A percentile compares a stretch with the other conserved stretches of the same genome.
These are phyloP conservation scores for Staphylotrichum tortipilum DNA, from an alignment of 495 filamentous ascomycete species.

Conservation along the genomic window DNA sequence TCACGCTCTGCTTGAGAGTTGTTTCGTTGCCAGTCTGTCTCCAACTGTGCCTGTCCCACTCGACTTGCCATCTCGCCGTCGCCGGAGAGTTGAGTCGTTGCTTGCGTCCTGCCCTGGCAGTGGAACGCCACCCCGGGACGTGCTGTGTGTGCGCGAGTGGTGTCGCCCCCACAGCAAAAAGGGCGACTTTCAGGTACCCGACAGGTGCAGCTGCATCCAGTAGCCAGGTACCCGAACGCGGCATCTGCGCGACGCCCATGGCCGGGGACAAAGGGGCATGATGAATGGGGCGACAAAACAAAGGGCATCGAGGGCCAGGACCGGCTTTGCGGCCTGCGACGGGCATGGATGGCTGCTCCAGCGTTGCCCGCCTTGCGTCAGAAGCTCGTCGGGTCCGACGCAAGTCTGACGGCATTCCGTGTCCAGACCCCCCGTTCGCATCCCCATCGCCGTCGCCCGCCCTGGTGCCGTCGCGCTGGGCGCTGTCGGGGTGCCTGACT, in stretches of 20 bases:
- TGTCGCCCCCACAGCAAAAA: background rate
- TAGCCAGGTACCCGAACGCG: slow-evolving; percentile 13
- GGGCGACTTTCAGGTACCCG: slow-evolving; percentile 12
- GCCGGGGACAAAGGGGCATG: background rate
- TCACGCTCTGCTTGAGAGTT: too few relatives aligned
- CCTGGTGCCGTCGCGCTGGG: too few relatives aligned
- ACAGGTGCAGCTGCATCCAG: slow-evolving; percentile 11
- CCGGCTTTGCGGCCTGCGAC: background rate
- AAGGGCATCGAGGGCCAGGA: background rate
- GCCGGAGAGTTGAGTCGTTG: background rate
- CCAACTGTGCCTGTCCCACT: too few relatives aligned
- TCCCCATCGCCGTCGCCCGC: too few relatives aligned
- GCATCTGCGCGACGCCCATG: background rate
- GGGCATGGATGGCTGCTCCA: background rate
- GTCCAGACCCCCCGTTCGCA: too few relatives aligned
- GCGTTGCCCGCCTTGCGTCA: too few relatives aligned
- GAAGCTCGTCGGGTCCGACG: too few relatives aligned
- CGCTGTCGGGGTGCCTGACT: background rate
- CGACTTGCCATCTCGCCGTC: background rate
- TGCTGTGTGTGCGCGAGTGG: background rate
- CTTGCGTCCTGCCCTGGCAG: background rate
- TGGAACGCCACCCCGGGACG: background rate
- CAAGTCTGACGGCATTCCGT: too few relatives aligned
- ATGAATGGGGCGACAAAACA: too few relatives aligned
- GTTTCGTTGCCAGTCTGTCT: too few relatives aligned